Percentiles rank a stretch among this genome's conserved stretches.
phyloP scores from a whole-genome alignment of 1,139 yeast genomes.

The Nakaseomyces uthaithaninus region DNA sequence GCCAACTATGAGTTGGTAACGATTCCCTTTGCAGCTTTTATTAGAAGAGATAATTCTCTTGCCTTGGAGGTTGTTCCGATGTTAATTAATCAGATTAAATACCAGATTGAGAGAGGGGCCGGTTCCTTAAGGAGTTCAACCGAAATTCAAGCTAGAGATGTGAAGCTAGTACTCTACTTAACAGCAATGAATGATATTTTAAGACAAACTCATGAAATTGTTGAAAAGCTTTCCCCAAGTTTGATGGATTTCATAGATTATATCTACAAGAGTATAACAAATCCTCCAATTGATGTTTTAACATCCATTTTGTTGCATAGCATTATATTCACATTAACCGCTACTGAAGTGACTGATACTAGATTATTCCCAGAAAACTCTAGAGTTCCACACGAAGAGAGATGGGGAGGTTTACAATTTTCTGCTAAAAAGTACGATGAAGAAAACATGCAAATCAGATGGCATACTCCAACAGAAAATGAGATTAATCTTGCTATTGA shows the following conservation, averaged over 20 bases:
- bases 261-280: conserved; percentile 53
- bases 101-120: conserved; percentile 74
- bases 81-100: conserved; percentile 39
- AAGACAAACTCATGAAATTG: conserved; percentile 53
- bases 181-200: conserved; percentile 63
- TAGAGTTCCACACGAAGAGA: conserved; percentile 36
- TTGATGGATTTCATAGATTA: conserved; percentile 44
- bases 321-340: conserved; percentile 55
- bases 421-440: conserved; percentile 36
- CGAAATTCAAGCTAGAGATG: conserved; percentile 69
- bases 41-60: conserved; percentile 41
- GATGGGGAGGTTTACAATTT: conserved; percentile 72
- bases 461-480: conserved; percentile 62
- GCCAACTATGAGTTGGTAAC: conserved; percentile 37
- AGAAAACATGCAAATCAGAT: conserved; percentile 49
- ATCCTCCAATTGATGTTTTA: conserved; percentile 47
- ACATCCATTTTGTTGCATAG: conserved; percentile 54
- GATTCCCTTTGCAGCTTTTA: conserved; percentile 60
- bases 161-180: conserved; percentile 67
- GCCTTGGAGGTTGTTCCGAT: conserved; percentile 34
- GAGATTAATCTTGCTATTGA: conserved; percentile 59
- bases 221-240: conserved; percentile 41
- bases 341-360: conserved; percentile 48
- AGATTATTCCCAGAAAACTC: conserved; percentile 42
- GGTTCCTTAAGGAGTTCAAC: conserved; percentile 65